phyloP scores from a whole-genome alignment of 768 basidiomycete species.

The Boletus reticulatus region DNA sequence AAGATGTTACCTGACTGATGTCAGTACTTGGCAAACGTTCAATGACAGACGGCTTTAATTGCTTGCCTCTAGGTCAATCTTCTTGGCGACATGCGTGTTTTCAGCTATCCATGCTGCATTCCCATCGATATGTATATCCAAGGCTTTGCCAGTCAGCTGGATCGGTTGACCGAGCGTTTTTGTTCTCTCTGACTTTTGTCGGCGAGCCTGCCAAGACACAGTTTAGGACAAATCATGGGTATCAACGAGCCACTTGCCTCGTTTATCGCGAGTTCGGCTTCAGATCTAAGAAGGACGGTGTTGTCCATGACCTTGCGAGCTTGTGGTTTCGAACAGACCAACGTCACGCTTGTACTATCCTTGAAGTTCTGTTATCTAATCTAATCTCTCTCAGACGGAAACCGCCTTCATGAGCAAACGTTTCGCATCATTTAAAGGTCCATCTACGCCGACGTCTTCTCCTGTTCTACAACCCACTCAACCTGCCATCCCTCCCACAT shows the following conservation, averaged over 20 bases:
- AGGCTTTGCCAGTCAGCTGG: constrained; percentile 67
- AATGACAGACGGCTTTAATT: constrained; percentile 2
- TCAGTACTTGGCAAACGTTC: constrained; percentile 8
- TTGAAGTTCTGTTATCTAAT: constrained; percentile 12
- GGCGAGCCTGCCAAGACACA: constrained; percentile 51
- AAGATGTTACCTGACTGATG: constrained; percentile 76
- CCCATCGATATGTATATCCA: constrained; percentile 64
- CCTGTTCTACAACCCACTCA: constrained; percentile 49
- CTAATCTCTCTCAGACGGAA: constrained; percentile 13
- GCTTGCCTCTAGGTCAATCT: constrained; percentile 73
- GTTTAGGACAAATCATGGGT: not conserved
- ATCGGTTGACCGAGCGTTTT: constrained; percentile 80
- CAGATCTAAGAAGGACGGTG: constrained; percentile 27
- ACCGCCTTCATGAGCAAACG: constrained; percentile 45
- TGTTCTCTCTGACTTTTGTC: constrained; percentile 66
- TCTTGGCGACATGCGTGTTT: constrained; percentile 71
- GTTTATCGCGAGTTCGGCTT: constrained; percentile 32
- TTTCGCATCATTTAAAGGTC: constrained; percentile 75
- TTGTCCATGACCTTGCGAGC: constrained; percentile 22
- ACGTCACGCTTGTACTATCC: no score
- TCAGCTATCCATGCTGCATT: constrained; percentile 85
- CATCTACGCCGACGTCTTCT: constrained; percentile 70
- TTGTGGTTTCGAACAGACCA: no score
- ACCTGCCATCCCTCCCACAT: constrained; percentile 38
- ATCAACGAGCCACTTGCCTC: constrained; percentile 14